Conservation (phyloP, 495 filamentous ascomycete genomes). For the Penicillium argentinense region DNA sequence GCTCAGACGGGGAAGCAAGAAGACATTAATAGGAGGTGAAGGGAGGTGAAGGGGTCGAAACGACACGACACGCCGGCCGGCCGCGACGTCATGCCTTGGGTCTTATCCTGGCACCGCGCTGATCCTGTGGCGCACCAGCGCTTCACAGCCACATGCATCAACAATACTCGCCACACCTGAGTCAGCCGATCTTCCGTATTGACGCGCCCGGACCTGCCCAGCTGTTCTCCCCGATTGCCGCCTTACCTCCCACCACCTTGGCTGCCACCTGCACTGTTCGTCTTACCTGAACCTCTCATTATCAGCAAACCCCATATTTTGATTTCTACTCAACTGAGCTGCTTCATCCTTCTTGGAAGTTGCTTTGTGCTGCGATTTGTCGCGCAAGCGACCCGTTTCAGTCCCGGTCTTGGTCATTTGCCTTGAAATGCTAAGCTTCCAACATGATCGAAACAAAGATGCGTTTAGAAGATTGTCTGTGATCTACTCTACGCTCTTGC, state of each 20-base stretch:
- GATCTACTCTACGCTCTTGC: constrained; percentile 24
- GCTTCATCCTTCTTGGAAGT: constrained; percentile 33
- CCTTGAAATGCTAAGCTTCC: constrained; percentile 48
- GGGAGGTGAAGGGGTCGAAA: not conserved
- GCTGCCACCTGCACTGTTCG: constrained; percentile 3
- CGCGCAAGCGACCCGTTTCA: constrained; percentile 18
- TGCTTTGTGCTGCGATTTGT: constrained; percentile 25
- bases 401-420: constrained; percentile 25
- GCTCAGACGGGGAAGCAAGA: not conserved
- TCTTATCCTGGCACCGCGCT: not conserved
- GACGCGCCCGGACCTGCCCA: constrained; percentile 11
- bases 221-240: constrained; percentile 13
- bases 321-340: constrained; percentile 25
- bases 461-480: constrained; percentile 91
- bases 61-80: not conserved
- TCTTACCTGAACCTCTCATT: too few relatives aligned
- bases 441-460: constrained; percentile 79
- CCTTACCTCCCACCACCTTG: constrained; percentile 5
- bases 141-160: constrained; percentile 7
- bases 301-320: too few relatives aligned
- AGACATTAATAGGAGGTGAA: not conserved
- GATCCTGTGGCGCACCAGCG: not conserved
- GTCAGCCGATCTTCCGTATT: constrained; percentile 24
- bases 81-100: not conserved
- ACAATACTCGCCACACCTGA: constrained; percentile 14